A percentile compares a stretch with the other conserved stretches of the same genome.
Conservation (phyloP, 495 filamentous ascomycete genomes). For the Melanomma pulvis-pyrius region DNA sequence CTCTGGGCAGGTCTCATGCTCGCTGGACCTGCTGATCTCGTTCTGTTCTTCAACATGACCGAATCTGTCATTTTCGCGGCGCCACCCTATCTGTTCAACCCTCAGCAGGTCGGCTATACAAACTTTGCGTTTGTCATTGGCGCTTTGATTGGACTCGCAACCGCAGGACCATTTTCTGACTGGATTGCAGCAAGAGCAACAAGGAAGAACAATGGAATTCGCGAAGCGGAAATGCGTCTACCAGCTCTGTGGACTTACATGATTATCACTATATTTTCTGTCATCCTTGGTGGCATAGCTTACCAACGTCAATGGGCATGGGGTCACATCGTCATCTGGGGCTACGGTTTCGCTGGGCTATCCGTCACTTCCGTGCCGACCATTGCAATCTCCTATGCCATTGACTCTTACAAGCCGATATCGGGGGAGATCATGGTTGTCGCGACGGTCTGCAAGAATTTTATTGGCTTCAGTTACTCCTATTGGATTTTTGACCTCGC, state of each 20-base stretch:
- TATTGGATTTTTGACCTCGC: conserved; percentile 38
- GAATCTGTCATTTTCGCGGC: conserved; percentile 60
- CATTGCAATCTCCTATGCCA: conserved; percentile 61
- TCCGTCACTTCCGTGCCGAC: conserved; percentile 59
- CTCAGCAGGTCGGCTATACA: conserved; percentile 43
- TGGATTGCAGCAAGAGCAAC: conserved; percentile 59
- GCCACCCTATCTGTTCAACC: conserved; percentile 60
- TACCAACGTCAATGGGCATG: conserved; percentile 61
- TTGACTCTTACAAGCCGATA: conserved; percentile 62
- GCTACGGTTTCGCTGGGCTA: conserved; percentile 58
- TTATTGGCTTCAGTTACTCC: conserved; percentile 58
- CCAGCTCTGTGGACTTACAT: conserved; percentile 58
- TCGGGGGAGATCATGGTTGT: conserved; percentile 66
- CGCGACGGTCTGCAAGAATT: conserved; percentile 68
- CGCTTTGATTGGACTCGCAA: conserved; percentile 59
- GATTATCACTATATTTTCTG: conserved; percentile 56
- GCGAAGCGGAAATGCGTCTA: conserved; percentile 66
- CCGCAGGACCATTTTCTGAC: conserved; percentile 59
- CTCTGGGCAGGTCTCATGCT: conserved; percentile 61
- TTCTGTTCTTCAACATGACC: conserved; percentile 65
- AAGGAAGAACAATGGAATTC: conserved; percentile 57
- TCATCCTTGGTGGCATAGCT: conserved; percentile 60
- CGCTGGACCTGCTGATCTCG: conserved; percentile 61
- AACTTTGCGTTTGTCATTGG: conserved; percentile 55
- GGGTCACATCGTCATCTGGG: conserved; percentile 53